These are phyloP conservation scores for Phytopythium aichiense DNA, from an alignment of 352 stramenopile species.

Conservation along the genomic window DNA sequence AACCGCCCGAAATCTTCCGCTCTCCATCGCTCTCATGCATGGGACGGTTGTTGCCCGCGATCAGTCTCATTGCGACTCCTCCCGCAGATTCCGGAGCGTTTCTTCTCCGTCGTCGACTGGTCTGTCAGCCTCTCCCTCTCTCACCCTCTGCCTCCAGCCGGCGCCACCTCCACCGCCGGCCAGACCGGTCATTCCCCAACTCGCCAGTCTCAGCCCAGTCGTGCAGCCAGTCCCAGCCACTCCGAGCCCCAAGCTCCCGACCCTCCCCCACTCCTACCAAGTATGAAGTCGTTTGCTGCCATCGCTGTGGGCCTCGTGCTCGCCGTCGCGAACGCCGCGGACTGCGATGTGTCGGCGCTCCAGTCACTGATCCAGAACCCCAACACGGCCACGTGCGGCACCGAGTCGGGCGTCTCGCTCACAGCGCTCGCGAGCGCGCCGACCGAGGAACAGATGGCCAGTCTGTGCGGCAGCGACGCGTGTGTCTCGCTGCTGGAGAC, in stretches of 20 bases:
- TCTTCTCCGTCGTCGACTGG: background rate
- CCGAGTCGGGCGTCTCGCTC: constrained; percentile 6
- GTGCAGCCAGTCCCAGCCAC: constrained; percentile 1
- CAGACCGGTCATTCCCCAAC: background rate
- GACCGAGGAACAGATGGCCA: constrained; percentile 4
- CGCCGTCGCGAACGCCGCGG: constrained; percentile 4
- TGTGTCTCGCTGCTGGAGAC: constrained; percentile 14
- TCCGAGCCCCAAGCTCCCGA: background rate
- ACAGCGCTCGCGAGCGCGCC: constrained; percentile 3
- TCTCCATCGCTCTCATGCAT: background rate
- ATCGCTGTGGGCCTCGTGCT: background rate
- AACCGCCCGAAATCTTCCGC: background rate
- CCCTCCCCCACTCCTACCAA: background rate
- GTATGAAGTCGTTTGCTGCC: constrained; percentile 3
- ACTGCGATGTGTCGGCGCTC: background rate
- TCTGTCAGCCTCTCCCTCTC: background rate
- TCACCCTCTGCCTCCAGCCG: background rate
- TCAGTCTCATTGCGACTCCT: too few relatives aligned
- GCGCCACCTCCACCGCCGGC: background rate
- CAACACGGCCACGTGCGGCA: background rate
- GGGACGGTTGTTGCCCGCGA: too few relatives aligned
- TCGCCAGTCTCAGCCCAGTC: background rate
- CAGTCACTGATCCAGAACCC: constrained; percentile 2
- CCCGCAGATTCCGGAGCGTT: background rate
- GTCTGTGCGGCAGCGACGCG: constrained; percentile 9